Conservation (phyloP, 2,329 filamentous ascomycete species). For the Neurospora sp. region DNA sequence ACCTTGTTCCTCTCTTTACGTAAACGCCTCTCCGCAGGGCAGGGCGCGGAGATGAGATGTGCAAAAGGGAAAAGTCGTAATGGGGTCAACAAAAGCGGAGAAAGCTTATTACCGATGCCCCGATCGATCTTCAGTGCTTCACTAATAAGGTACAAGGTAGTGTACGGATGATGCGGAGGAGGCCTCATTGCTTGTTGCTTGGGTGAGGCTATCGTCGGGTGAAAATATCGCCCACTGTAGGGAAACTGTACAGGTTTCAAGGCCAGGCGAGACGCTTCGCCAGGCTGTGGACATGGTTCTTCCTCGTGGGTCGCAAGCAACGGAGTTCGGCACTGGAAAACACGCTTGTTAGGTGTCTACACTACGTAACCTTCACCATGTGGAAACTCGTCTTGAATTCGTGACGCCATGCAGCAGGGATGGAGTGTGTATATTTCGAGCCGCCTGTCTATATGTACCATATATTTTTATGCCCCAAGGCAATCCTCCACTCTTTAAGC, state of each 20-base stretch:
- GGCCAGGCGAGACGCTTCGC: not conserved
- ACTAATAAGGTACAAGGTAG: not conserved
- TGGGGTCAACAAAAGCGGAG: not conserved
- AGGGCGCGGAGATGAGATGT: not conserved
- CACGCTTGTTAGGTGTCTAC: not conserved
- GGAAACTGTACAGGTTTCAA: not conserved
- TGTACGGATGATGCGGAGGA: not conserved
- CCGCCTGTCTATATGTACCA: not conserved
- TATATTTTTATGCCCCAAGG: not conserved
- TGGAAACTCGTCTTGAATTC: not conserved
- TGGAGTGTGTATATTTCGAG: not conserved
- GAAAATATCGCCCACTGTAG: not conserved
- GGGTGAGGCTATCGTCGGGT: not conserved
- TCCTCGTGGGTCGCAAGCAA: not conserved
- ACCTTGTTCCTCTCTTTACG: not conserved
- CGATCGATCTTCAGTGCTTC: not conserved
- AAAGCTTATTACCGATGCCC: not conserved
- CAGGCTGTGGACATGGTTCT: not conserved
- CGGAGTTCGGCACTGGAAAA: not conserved
- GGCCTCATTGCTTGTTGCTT: not conserved
- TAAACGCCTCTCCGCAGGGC: not conserved
- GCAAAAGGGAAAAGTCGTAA: not conserved
- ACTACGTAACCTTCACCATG: not conserved
- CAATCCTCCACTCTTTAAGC: not conserved
- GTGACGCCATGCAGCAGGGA: not conserved